phyloP scores from a whole-genome alignment of 768 basidiomycete species.

The Pleurotus djamor region DNA sequence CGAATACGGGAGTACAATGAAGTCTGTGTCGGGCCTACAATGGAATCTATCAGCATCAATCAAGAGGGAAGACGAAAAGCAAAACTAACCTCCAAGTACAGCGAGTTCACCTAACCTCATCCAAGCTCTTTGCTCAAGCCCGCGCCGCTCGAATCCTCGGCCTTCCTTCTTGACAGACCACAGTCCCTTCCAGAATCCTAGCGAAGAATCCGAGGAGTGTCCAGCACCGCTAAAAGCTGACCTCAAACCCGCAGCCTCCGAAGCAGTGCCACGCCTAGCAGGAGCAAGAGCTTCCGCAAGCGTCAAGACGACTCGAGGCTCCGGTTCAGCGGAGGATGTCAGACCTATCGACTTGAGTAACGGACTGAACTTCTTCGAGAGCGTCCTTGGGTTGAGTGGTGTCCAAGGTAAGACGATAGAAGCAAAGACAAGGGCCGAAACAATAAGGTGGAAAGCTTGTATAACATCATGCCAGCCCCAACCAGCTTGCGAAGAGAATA shows the following conservation, averaged over 20 bases:
- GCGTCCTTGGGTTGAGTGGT: not conserved
- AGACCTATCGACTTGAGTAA: not conserved
- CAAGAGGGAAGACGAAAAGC: not conserved
- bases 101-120: constrained; percentile 46
- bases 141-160: constrained; percentile 29
- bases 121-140: constrained; percentile 48
- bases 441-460: constrained; percentile 65
- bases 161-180: constrained; percentile 17
- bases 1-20: constrained; percentile 42
- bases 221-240: constrained; percentile 24
- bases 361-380: not conserved
- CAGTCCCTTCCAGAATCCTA: constrained; percentile 7
- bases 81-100: constrained; percentile 13
- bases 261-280: constrained; percentile 25
- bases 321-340: not conserved
- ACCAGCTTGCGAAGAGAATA: constrained; percentile 8
- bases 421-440: constrained; percentile 61
- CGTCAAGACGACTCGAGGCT: constrained; percentile 1
- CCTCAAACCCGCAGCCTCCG: constrained; percentile 37
- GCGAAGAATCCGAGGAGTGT: constrained; percentile 8
- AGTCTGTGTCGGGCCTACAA: constrained; percentile 17
- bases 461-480: constrained; percentile 53
- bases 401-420: constrained; percentile 49
- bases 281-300: constrained; percentile 30
- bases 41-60: not conserved